These are phyloP conservation scores for Anthoceros angustus DNA, from an alignment of 225 moss, liverwort and hornwort genomes.

Conservation along the genomic window DNA sequence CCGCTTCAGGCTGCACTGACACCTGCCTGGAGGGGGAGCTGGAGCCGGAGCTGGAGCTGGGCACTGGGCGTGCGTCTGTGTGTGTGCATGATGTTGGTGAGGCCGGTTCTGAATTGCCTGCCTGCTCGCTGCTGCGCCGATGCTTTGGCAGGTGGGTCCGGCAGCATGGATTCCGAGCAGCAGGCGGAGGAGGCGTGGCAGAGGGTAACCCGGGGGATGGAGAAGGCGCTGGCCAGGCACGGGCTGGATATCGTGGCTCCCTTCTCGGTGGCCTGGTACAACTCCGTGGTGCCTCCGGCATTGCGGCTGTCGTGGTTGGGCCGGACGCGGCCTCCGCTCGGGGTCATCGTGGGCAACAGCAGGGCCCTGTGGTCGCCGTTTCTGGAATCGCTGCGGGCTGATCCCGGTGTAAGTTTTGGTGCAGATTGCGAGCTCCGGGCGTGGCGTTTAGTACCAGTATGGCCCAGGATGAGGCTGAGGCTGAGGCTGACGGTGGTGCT, in stretches of 20 bases:
- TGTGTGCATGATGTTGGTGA: too few relatives aligned
- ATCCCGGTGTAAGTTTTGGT: constrained; percentile 9
- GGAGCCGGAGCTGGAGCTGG: too few relatives aligned
- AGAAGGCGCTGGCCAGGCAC: constrained; percentile 6
- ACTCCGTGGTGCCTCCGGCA: constrained; percentile 13
- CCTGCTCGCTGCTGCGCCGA: too few relatives aligned
- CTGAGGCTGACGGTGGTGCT: neutral
- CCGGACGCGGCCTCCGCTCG: constrained; percentile 10
- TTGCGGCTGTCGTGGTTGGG: constrained; percentile 19
- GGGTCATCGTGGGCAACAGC: constrained; percentile 16
- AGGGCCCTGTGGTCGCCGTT: constrained; percentile 18
- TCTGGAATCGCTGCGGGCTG: constrained; percentile 8
- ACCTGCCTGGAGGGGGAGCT: too few relatives aligned
- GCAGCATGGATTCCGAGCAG: neutral
- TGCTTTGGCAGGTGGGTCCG: too few relatives aligned
- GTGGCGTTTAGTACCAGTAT: neutral
- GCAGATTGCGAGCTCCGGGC: neutral
- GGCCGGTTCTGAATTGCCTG: too few relatives aligned
- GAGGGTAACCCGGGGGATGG: constrained; percentile 9
- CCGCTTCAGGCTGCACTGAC: too few relatives aligned
- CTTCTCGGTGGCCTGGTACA: constrained; percentile 20
- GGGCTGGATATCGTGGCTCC: constrained; percentile 19
- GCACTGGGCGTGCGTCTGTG: too few relatives aligned
- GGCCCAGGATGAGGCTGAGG: neutral
- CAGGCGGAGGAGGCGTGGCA: constrained; percentile 10